Evolutionary conservation across 257 asterid species (phyloP).

Genomic region (Fraxinus anomala): DNA sequence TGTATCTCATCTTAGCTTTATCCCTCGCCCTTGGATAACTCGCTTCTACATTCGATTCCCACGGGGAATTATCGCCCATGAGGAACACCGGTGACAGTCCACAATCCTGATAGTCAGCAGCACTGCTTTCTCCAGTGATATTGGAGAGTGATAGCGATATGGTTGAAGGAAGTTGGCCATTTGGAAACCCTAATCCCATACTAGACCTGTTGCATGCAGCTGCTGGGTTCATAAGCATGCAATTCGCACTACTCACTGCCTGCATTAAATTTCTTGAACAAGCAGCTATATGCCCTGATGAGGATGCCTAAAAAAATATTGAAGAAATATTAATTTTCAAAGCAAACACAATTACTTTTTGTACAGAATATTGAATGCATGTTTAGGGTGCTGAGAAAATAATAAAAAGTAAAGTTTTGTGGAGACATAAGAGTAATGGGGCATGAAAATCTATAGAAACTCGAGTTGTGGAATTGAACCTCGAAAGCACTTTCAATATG

Average conservation of each 20-base stretch:
- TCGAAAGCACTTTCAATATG: constrained; percentile 51
- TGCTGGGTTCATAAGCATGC: constrained; percentile 48
- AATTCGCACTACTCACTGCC: constrained; percentile 35
- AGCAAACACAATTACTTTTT: too few species aligned
- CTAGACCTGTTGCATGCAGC: constrained; percentile 13
- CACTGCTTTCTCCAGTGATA: constrained; percentile 36
- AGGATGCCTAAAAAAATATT: constrained; percentile 43
- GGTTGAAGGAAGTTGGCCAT: constrained; percentile 51
- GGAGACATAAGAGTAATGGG: too few species aligned
- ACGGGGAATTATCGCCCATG: constrained; percentile 43
- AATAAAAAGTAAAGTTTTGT: too few species aligned
- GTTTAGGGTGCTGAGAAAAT: too few species aligned
- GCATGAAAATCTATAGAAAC: background rate
- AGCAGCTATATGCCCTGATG: constrained; percentile 35
- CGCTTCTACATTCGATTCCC: constrained; percentile 58
- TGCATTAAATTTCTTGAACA: constrained; percentile 45
- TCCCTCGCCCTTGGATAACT: constrained; percentile 69
- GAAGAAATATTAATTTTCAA: too few species aligned
- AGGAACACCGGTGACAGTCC: constrained; percentile 59
- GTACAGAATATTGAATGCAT: background rate
- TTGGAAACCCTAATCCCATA: constrained; percentile 44
- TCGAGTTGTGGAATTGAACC: constrained; percentile 33
- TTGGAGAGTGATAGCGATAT: constrained; percentile 38
- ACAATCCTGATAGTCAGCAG: constrained; percentile 67
- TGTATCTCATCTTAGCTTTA: constrained; percentile 82